phyloP scores from a whole-genome alignment of 441 rosid genomes.

The Corymbia citriodora region DNA sequence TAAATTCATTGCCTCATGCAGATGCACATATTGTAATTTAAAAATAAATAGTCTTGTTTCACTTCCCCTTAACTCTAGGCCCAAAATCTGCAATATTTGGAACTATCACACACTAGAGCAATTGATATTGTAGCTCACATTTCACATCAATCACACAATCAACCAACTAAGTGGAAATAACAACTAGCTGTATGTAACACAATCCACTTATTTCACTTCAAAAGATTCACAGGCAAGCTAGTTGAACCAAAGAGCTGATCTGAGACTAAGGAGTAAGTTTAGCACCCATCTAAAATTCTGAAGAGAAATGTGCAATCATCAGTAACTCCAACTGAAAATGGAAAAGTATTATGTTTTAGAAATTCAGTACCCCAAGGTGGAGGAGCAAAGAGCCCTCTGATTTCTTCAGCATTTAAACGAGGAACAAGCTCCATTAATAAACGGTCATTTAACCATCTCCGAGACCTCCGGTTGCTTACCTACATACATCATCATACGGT shows the following conservation, averaged over 20 bases:
- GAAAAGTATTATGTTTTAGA: background rate
- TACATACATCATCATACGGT: constrained; percentile 12
- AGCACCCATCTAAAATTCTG: background rate
- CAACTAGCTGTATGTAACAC: background rate
- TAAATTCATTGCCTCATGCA: background rate
- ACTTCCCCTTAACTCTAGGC: background rate
- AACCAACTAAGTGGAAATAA: background rate
- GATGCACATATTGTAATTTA: background rate
- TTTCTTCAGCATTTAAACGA: constrained; percentile 72
- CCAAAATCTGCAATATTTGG: background rate
- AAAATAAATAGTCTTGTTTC: background rate
- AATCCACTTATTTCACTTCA: background rate
- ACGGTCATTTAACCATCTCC: constrained; percentile 89
- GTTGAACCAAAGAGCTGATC: background rate
- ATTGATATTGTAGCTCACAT: background rate
- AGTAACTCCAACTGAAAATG: background rate
- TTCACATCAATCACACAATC: background rate
- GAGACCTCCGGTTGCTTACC: constrained; percentile 81
- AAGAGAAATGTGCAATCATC: background rate
- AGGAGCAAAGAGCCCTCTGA: constrained; percentile 92
- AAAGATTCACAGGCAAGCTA: background rate
- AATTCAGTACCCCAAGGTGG: constrained; percentile 80
- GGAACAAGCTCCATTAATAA: constrained; percentile 95
- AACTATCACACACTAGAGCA: background rate
- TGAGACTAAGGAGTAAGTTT: background rate